Conservation (phyloP, 441 rosid genomes). For the Daphne laureola region DNA sequence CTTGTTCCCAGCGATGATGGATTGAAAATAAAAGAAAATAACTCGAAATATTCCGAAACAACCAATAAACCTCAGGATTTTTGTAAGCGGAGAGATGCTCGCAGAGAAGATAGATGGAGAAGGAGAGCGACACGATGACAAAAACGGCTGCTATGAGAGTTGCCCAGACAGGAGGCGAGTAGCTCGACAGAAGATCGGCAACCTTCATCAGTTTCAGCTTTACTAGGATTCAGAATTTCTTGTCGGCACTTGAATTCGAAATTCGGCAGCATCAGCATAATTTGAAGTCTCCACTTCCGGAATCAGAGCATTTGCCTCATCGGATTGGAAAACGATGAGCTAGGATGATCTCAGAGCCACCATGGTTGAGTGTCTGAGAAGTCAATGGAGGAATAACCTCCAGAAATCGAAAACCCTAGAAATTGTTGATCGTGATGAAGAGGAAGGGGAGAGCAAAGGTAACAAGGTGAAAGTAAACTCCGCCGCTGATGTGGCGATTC, state of each 20-base stretch:
- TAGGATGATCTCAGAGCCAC: background rate
- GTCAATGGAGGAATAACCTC: background rate
- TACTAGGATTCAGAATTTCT: conserved; percentile 7
- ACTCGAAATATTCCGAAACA: background rate
- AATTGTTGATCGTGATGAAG: conserved; percentile 5
- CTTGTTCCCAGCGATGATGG: too few relatives aligned
- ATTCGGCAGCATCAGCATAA: conserved; percentile 23
- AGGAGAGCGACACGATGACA: conserved; percentile 48
- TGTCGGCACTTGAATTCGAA: conserved; percentile 5
- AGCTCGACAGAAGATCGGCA: conserved; percentile 26
- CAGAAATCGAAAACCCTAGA: conserved; percentile 7
- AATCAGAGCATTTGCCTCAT: conserved; percentile 1
- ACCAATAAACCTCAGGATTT: conserved; percentile 70
- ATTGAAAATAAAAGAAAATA: background rate
- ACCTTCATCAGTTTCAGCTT: conserved; percentile 43
- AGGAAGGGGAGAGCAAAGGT: background rate
- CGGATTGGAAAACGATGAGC: background rate
- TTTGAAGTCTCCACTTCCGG: background rate
- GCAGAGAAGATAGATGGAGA: conserved; percentile 72
- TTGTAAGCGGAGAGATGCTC: conserved; percentile 96
- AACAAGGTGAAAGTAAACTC: too few relatives aligned
- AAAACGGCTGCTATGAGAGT: conserved; percentile 54
- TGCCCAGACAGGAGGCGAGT: conserved; percentile 80
- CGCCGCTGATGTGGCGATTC: too few relatives aligned
- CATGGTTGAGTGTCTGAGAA: background rate